Base-by-base conservation (phyloP, 257 asterid species). In the Hygrophila difformis region DNA sequence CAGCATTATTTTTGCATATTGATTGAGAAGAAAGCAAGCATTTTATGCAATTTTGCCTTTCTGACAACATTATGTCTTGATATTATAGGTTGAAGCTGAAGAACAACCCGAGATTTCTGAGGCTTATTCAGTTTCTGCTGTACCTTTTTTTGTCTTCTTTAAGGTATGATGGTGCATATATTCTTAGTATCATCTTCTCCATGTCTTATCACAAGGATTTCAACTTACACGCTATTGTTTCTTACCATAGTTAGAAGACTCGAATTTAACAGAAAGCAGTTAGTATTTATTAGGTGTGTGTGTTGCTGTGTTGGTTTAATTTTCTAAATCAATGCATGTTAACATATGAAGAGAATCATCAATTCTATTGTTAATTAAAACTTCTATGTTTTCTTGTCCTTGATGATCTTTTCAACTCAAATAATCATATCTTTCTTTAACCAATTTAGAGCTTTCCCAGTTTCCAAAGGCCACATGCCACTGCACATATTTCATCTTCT, bases 81-180 rank as follows among this genome's bases (percentile, higher is more conserved):
- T 56, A 17, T 56, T 58, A 17, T 46, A 91, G 98, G 98, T 82
- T 31, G 96, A 86, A 79, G 99, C 99, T 61, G 99, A 91, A 68
- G 98, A 82, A 58, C 96, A 91, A 49, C 93, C 96, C 18, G 95
- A 82, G 51, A 80, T 91, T 46, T 86, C 95, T 40, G 99, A 86
- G 72, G 78, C 76, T 6, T 69, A 79, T 72, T 66, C 88, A 1
- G 93, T 91, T 50, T 73, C 96, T 59, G 95, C 95, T 17, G 95
- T 91, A 17, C 96, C 98, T 18, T 91, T 29, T 60, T 91, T 91
- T 57, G 93, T 86, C 26, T 82, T 91, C 81, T 71, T 83, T 53
- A 86, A 86, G 98, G 96, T 89, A 71, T 39, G 12, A 20, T 11
- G 5, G 33, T 49, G 20, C 8, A 12, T 12, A 12, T 55, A 13